These are phyloP conservation scores for Zea mays DNA, from an alignment of 176 grass and related monocot genomes.

Conservation along the genomic window DNA sequence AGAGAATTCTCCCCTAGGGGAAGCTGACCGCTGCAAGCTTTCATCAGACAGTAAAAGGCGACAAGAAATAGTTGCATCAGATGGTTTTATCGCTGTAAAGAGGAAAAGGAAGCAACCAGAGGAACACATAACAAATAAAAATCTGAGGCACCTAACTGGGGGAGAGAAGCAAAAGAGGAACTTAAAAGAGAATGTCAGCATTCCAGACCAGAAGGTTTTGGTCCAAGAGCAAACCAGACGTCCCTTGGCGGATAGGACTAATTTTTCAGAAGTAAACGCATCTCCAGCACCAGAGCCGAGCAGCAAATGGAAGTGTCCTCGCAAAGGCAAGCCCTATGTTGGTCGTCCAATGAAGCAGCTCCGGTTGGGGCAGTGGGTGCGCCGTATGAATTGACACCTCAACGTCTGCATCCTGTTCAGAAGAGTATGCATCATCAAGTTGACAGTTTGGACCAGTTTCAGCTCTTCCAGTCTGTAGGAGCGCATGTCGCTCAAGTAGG, in stretches of 20 bases:
- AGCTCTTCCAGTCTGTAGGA: not conserved
- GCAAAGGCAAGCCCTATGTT: constrained; percentile 54
- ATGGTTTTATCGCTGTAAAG: constrained; percentile 63
- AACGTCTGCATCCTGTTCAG: not conserved
- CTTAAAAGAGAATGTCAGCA: constrained; percentile 8
- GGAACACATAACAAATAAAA: not conserved
- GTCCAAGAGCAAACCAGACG: constrained; percentile 29
- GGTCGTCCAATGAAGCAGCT: constrained; percentile 67
- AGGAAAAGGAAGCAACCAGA: constrained; percentile 7
- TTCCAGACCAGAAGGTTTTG: constrained; percentile 1
- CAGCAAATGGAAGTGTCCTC: constrained; percentile 69
- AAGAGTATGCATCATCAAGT: not conserved
- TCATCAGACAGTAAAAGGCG: not conserved
- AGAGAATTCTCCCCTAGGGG: not conserved
- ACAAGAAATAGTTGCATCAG: constrained; percentile 26
- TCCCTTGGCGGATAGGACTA: constrained; percentile 48
- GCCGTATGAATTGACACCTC: constrained; percentile 34
- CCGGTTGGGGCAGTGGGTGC: constrained; percentile 59
- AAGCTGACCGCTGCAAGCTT: not conserved
- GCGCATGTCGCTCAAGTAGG: not conserved
- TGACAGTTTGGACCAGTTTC: not conserved
- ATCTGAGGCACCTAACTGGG: not conserved
- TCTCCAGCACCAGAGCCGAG: not conserved
- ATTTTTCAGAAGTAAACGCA: constrained; percentile 31
- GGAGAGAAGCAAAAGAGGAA: not conserved